Percentiles rank a stretch among this genome's conserved stretches.
phyloP scores from a whole-genome alignment of 108 stramenopile genomes.

The Stephanodiscus triporus region DNA sequence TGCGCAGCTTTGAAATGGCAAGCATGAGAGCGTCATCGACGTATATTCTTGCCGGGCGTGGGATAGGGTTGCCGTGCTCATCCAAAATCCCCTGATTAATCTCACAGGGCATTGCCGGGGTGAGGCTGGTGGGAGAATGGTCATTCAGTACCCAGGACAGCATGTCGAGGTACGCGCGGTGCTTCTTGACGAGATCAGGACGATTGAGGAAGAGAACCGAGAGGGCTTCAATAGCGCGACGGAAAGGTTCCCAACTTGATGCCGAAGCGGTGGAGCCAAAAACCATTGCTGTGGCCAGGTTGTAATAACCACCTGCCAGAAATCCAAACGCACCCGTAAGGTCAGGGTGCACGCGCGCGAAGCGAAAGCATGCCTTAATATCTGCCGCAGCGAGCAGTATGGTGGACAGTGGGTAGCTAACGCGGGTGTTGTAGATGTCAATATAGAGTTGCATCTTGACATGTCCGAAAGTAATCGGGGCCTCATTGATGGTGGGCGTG shows the following conservation, averaged over 20 bases:
- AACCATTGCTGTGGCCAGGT: conserved; percentile 7
- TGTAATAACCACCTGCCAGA: not conserved
- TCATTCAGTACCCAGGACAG: not conserved
- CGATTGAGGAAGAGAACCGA: not conserved
- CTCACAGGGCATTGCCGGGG: not conserved
- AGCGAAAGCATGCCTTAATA: conserved; percentile 19
- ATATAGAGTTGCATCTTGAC: not conserved
- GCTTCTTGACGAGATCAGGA: not conserved
- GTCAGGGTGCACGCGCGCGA: not conserved
- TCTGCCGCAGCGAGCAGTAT: not conserved
- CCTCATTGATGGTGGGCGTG: not conserved
- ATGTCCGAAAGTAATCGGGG: not conserved
- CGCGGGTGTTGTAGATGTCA: not conserved
- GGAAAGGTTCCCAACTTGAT: conserved; percentile 8
- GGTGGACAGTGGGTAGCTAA: conserved; percentile 3
- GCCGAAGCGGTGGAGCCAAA: not conserved
- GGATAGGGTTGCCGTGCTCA: no score
- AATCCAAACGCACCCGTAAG: conserved; percentile 9
- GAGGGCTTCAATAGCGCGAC: not conserved
- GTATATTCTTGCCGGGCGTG: not conserved
- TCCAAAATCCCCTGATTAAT: not conserved
- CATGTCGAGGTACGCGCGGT: not conserved
- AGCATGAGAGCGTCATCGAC: not conserved
- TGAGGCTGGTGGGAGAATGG: not conserved
- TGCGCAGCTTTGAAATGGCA: not conserved